Evolutionary conservation across 78 protist species (phyloP).

Genomic region (Dictyostelium citrinum): DNA sequence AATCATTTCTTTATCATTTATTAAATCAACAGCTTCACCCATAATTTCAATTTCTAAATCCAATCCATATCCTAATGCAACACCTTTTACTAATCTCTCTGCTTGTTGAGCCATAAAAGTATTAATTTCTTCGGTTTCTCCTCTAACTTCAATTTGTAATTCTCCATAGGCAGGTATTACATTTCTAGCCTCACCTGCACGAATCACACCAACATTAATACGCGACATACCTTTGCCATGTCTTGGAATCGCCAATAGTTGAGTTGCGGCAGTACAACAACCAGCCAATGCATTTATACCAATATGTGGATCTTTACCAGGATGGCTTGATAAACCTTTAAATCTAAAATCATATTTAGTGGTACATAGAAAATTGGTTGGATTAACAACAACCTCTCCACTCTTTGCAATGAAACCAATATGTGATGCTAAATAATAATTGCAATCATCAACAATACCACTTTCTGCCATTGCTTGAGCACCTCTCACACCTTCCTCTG

Average conservation of each 20-base stretch:
- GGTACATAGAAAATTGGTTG: constrained; percentile 9
- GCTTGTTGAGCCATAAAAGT: constrained; percentile 5
- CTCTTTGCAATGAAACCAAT: constrained; percentile 30
- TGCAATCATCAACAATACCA: constrained; percentile 21
- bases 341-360: constrained; percentile 37
- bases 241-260: constrained; percentile 10
- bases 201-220: constrained; percentile 20
- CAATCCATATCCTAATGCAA: background rate
- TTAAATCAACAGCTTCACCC: constrained; percentile 38
- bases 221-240: constrained; percentile 42
- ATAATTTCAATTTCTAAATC: constrained; percentile 8
- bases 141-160: constrained; percentile 23
- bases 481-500: constrained; percentile 44
- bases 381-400: constrained; percentile 17
- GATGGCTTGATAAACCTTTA: background rate
- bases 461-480: background rate
- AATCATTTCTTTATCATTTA: background rate
- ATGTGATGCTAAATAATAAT: constrained; percentile 6
- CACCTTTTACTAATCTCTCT: constrained; percentile 24
- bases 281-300: constrained; percentile 30
- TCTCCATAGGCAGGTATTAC: constrained; percentile 4
- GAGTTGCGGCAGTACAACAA: constrained; percentile 22
- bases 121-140: constrained; percentile 33
- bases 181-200: constrained; percentile 11
- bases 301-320: constrained; percentile 23